Conservation (phyloP, 768 basidiomycete species). For the Leccinellum rugosiceps region DNA sequence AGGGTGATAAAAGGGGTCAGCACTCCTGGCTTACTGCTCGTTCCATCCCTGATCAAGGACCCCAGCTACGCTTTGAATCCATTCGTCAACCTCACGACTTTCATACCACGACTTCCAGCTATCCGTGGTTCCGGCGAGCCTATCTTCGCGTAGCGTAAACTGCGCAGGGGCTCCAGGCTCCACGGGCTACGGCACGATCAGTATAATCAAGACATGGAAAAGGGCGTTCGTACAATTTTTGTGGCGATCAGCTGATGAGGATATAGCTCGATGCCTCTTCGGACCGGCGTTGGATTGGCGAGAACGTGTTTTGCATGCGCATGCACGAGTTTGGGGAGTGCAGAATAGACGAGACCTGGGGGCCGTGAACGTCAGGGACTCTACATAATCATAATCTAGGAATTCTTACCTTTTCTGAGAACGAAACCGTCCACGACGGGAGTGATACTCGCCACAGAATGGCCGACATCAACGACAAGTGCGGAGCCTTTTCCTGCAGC, state of each 20-base stretch:
- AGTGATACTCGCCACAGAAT: slow-evolving; percentile 84
- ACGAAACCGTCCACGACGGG: slow-evolving; percentile 98
- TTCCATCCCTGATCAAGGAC: slow-evolving; percentile 88
- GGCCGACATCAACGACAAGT: slow-evolving; percentile 91
- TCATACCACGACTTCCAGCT: slow-evolving; percentile 84
- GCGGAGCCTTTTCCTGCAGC: slow-evolving; percentile 98
- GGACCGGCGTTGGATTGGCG: slow-evolving; percentile 42
- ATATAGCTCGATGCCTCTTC: slow-evolving; percentile 62
- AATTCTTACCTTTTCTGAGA: slow-evolving; percentile 75
- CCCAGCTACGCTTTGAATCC: slow-evolving; percentile 85
- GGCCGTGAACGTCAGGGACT: neutral
- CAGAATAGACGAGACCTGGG: slow-evolving; percentile 73
- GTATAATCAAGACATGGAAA: neutral
- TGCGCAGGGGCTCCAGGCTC: slow-evolving; percentile 63
- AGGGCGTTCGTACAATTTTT: slow-evolving; percentile 51
- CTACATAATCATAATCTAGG: neutral
- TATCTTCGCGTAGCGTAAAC: slow-evolving; percentile 73
- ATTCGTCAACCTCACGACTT: slow-evolving; percentile 82
- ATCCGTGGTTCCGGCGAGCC: slow-evolving; percentile 66
- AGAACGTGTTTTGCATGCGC: slow-evolving; percentile 74
- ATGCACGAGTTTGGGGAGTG: slow-evolving; percentile 77
- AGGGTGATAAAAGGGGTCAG: neutral
- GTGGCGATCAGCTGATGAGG: slow-evolving; percentile 90
- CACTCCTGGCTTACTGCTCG: slow-evolving; percentile 59
- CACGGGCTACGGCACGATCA: slow-evolving; percentile 55